Conservation (phyloP, 2,329 filamentous ascomycete genomes). For the Cyphellophora attinorum region DNA sequence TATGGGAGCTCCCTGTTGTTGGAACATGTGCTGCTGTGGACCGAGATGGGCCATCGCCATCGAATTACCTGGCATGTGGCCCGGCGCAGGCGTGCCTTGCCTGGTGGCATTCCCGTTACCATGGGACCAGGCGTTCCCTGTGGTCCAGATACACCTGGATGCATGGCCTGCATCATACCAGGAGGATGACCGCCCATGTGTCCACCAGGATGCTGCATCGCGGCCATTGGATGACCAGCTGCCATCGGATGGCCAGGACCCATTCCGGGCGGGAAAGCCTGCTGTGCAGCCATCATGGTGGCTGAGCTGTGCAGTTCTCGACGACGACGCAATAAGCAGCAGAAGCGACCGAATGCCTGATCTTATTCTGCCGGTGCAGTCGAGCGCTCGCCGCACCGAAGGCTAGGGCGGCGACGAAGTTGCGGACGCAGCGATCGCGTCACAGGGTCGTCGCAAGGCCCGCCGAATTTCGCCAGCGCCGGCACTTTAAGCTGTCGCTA, state of each 20-base stretch:
- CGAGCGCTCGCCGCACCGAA: too few relatives aligned
- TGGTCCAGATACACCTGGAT: slow-evolving; percentile 51
- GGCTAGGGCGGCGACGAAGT: too few relatives aligned
- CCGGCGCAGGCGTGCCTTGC: slow-evolving; percentile 42
- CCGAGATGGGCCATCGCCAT: slow-evolving; percentile 54
- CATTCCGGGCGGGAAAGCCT: slow-evolving; percentile 46
- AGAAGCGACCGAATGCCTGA: too few relatives aligned
- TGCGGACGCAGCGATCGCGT: too few relatives aligned
- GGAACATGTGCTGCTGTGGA: slow-evolving; percentile 47
- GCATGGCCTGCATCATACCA: slow-evolving; percentile 47
- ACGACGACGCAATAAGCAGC: too few relatives aligned
- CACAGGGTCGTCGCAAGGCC: too few relatives aligned
- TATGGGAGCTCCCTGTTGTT: slow-evolving; percentile 29
- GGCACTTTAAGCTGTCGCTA: too few relatives aligned
- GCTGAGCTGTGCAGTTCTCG: too few relatives aligned
- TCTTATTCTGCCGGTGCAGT: too few relatives aligned
- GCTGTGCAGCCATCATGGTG: slow-evolving; percentile 46
- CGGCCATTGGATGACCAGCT: slow-evolving; percentile 51
- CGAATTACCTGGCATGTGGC: slow-evolving; percentile 39
- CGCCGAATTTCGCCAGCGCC: too few relatives aligned
- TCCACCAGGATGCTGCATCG: slow-evolving; percentile 47
- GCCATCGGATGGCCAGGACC: slow-evolving; percentile 42
- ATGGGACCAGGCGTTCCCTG: slow-evolving; percentile 55
- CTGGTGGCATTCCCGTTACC: slow-evolving; percentile 55
- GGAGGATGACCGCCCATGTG: slow-evolving; percentile 38